A percentile compares a stretch with the other conserved stretches of the same genome.
Conservation (phyloP, 176 grass and related monocot species). For the Aegilops speltoides region DNA sequence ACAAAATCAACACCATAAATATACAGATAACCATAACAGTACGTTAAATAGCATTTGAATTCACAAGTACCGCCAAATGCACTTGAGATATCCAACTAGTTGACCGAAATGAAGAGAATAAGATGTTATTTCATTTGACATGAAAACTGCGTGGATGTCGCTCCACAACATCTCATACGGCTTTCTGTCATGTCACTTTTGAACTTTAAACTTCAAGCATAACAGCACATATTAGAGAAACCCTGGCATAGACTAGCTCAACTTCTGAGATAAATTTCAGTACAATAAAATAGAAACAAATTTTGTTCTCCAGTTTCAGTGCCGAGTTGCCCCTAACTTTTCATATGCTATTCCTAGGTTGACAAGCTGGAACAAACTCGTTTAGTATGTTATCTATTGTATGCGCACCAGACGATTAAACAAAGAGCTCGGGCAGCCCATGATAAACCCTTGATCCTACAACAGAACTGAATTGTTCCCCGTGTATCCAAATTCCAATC, state of each 20-base stretch:
- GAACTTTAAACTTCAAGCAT: not conserved
- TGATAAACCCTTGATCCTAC: not conserved
- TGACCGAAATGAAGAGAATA: conserved; percentile 2
- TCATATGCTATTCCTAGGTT: not conserved
- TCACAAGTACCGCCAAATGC: not conserved
- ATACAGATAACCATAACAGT: not conserved
- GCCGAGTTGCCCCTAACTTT: not conserved
- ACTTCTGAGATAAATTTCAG: not conserved
- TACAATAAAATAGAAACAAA: not conserved
- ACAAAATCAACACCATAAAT: not conserved
- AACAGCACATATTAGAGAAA: not conserved
- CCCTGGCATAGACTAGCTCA: not conserved
- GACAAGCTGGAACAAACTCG: not conserved
- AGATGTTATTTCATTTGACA: not conserved
- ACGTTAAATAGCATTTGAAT: not conserved
- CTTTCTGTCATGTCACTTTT: not conserved
- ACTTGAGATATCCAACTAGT: not conserved
- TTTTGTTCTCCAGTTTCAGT: not conserved
- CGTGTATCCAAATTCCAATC: not conserved
- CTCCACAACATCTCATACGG: not conserved
- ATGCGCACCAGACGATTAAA: not conserved
- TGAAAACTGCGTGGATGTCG: not conserved
- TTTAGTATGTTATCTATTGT: not conserved
- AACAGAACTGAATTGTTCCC: not conserved
- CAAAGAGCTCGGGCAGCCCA: not conserved